These are phyloP conservation scores for Nakataea oryzae DNA, from an alignment of 2,329 filamentous ascomycete species.

Conservation along the genomic window DNA sequence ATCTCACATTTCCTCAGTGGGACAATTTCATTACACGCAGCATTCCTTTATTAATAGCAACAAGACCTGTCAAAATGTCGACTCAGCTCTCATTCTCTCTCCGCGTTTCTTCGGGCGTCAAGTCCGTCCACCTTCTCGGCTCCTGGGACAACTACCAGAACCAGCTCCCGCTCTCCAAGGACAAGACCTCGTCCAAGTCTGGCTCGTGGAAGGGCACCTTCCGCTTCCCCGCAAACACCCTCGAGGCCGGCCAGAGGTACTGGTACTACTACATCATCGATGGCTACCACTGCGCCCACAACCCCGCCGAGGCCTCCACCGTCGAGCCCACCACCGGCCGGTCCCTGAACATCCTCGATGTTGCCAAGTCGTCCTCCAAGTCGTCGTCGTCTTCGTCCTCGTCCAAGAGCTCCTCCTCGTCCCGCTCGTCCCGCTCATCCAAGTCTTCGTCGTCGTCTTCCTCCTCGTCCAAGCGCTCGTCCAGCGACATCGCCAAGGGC, in stretches of 20 bases:
- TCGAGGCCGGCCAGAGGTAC: constrained; percentile 86
- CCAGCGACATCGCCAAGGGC: constrained; percentile 71
- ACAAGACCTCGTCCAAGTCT: constrained; percentile 70
- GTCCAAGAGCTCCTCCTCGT: constrained; percentile 34
- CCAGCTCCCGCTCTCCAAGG: constrained; percentile 89
- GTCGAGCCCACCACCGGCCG: constrained; percentile 94
- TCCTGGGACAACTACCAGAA: constrained; percentile 97
- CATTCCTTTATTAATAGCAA: constrained; percentile 23
- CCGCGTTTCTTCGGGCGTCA: constrained; percentile 90
- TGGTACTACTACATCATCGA: constrained; percentile 99
- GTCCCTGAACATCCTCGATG: constrained; percentile 94
- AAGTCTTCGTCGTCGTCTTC: constrained; percentile 26
- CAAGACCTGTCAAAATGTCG: constrained; percentile 54
- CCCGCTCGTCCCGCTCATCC: constrained; percentile 27
- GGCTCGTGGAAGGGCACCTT: constrained; percentile 95
- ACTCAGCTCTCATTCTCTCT: constrained; percentile 92
- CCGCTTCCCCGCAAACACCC: constrained; percentile 79
- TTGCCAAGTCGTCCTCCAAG: constrained; percentile 49
- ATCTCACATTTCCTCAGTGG: constrained; percentile 9
- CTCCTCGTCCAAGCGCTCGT: constrained; percentile 26
- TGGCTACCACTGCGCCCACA: constrained; percentile 95
- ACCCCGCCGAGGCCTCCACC: constrained; percentile 80
- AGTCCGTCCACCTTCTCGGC: constrained; percentile 93
- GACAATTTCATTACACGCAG: constrained; percentile 9
- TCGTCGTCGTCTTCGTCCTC: constrained; percentile 30